A percentile compares a stretch with the other conserved stretches of the same genome.
phyloP scores from a whole-genome alignment of 768 basidiomycete species.

The Mycena galericulata region DNA sequence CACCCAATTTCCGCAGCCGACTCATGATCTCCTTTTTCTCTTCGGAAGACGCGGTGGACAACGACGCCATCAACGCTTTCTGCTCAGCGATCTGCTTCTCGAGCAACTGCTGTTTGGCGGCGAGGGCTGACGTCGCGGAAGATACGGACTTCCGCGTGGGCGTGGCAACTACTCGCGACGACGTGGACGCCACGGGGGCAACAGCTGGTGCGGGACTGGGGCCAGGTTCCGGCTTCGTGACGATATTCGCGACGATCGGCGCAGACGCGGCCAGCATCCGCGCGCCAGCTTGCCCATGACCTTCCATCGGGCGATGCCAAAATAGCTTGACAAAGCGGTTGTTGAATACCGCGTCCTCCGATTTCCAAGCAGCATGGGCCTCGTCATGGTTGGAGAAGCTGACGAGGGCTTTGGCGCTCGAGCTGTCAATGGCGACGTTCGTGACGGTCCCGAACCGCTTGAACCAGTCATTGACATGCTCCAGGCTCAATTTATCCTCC shows the following conservation, averaged over 20 bases:
- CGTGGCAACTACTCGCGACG: slow-evolving; percentile 42
- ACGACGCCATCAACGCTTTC: slow-evolving; percentile 82
- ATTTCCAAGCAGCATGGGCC: slow-evolving; percentile 91
- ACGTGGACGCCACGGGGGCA: slow-evolving; percentile 34
- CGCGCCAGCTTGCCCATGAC: slow-evolving; percentile 84
- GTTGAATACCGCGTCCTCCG: slow-evolving; percentile 93
- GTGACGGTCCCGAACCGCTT: slow-evolving; percentile 93
- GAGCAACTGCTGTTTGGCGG: slow-evolving; percentile 79
- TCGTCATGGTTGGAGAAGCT: slow-evolving; percentile 88
- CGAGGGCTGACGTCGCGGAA: slow-evolving; percentile 62
- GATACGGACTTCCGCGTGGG: slow-evolving; percentile 55
- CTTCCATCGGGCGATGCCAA: slow-evolving; percentile 95
- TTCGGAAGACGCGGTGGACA: slow-evolving; percentile 70
- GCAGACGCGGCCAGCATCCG: slow-evolving; percentile 88
- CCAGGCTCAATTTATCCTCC: slow-evolving; percentile 80
- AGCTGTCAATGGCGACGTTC: slow-evolving; percentile 88
- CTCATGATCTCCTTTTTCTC: slow-evolving; percentile 87
- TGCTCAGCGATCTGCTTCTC: slow-evolving; percentile 91
- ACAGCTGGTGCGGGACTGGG: slow-evolving; percentile 36
- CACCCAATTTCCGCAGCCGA: slow-evolving; percentile 78
- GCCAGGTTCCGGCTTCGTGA: slow-evolving; percentile 46
- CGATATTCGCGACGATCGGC: slow-evolving; percentile 75
- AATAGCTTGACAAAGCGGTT: slow-evolving; percentile 96
- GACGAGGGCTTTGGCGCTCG: slow-evolving; percentile 83
- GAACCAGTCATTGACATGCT: slow-evolving; percentile 89